A percentile compares a stretch with the other conserved stretches of the same genome.
These are phyloP conservation scores for Glomus cerebriforme DNA, from an alignment of 192 early-diverging fungal species.

Conservation along the genomic window DNA sequence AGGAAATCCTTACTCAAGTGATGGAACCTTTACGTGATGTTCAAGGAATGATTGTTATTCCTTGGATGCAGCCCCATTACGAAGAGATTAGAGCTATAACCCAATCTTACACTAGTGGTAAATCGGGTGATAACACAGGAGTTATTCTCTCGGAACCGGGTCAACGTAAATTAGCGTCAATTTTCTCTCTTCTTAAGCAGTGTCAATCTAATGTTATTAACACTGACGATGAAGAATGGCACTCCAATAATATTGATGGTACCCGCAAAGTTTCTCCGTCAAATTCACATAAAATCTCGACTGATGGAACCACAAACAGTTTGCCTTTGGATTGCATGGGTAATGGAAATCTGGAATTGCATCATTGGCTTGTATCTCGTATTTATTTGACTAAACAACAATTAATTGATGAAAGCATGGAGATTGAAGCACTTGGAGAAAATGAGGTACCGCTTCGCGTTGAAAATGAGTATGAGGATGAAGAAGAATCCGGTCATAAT, in stretches of 20 bases:
- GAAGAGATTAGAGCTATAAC: conserved; percentile 49
- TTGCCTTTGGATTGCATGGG: conserved; percentile 34
- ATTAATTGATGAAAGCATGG: conserved; percentile 53
- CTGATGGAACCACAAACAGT: conserved; percentile 30
- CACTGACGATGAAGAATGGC: conserved; percentile 32
- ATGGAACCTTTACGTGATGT: conserved; percentile 41
- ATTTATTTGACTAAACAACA: conserved; percentile 58
- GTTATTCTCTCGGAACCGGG: conserved; percentile 51
- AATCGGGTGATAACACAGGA: conserved; percentile 36
- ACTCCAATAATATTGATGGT: background rate
- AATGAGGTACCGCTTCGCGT: conserved; percentile 45
- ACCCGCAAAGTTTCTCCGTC: conserved; percentile 7
- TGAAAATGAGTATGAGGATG: conserved; percentile 32
- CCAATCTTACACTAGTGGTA: conserved; percentile 47
- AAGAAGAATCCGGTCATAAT: conserved; percentile 35
- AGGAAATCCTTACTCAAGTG: conserved; percentile 43
- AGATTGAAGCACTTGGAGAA: conserved; percentile 50
- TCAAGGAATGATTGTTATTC: conserved; percentile 49
- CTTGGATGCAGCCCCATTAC: conserved; percentile 56
- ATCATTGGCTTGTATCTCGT: conserved; percentile 62
- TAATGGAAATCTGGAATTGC: conserved; percentile 43
- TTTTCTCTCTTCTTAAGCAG: conserved; percentile 44
- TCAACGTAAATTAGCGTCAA: conserved; percentile 45
- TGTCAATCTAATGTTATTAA: conserved; percentile 48
- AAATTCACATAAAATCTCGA: conserved; percentile 25